Base-by-base conservation (phyloP, 1,139 yeast genomes). In the Ogataea hybrid region DNA sequence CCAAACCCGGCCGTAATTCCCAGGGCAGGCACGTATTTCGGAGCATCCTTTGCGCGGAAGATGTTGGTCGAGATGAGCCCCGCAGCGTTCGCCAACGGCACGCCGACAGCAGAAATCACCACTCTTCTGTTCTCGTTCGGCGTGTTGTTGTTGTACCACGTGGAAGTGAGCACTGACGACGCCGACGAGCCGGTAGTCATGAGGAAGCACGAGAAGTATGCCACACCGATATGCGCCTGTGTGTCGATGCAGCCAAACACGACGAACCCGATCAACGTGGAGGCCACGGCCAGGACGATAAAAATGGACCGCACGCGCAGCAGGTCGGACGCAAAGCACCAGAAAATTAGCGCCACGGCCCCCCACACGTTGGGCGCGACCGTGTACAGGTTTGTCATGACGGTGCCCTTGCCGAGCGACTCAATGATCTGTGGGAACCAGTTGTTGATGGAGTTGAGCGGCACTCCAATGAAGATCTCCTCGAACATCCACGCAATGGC, bases 351-450 rank as follows among this genome's bases (percentile, higher is more conserved):
- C 28, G 73, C 58, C 4, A 68, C 73, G 37, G 79, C 78, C 2
- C 81, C 80, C 47, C 69, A 65, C 28, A 76, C 60, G 70, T 79
- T 77, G 18, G 83, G 82, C 42, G 78, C 78, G 22, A 77, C 75
- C 1, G 81, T 75, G 51, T 72, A 77, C 48, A 72, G 69, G 54
- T 77, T 75, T 10, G 81, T 77, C 48, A 64, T 56, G 20, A 70
- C 79, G 4, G 79, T 74, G 5, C 77, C 68, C 50, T 72, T 72
- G 5, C 81, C 81, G 67, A 77, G 65, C 42, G 72, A 67, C 35
- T 62, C 65, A 47, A 77, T 71, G 47, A 77, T 77, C 39, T 77
- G 75, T 39, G 82, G 77, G 47, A 73, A 70, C 73, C 75, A 73
- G 52, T 69, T 70, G 48, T 70, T 69, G 47, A 73, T 67, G 12